Evolutionary conservation across 345 rosid genomes (phyloP).

Genomic region (Atalantia buxifolia): DNA sequence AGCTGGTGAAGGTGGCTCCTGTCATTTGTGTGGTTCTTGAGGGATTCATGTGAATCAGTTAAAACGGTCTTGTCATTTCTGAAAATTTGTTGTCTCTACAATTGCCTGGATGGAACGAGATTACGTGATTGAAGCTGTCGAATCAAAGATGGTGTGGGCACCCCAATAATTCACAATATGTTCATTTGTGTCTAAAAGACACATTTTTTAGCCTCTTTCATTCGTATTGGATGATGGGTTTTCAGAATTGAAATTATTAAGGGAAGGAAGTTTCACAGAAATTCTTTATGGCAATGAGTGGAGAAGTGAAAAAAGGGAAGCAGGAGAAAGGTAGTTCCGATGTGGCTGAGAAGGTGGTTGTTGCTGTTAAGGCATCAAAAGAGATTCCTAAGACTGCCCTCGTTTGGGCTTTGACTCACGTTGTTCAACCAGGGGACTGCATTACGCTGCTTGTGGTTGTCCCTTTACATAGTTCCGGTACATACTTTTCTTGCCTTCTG

Average conservation of each 20-base stretch:
- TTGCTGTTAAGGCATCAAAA: conserved; percentile 94
- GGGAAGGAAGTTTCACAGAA: conserved; percentile 6
- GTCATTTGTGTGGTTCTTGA: conserved; percentile 13
- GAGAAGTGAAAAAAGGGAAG: conserved; percentile 51
- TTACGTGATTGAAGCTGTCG: conserved; percentile 33
- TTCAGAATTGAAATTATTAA: conserved; percentile 23
- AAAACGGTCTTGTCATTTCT: conserved; percentile 47
- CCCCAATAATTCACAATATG: conserved; percentile 28
- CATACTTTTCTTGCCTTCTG: conserved; percentile 8
- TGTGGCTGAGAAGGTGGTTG: conserved; percentile 75
- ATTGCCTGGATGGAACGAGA: conserved; percentile 20
- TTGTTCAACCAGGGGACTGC: conserved; percentile 94
- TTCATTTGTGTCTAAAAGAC: conserved; percentile 16
- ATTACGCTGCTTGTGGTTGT: conserved; percentile 88
- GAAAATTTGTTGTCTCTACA: conserved; percentile 29
- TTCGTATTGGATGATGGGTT: conserved; percentile 13
- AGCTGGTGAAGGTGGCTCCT: conserved; percentile 8
- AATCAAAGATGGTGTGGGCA: conserved; percentile 43
- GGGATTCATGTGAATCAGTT: conserved; percentile 33
- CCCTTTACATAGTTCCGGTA: conserved; percentile 70
- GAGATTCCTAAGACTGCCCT: conserved; percentile 90
- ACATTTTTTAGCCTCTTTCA: conserved; percentile 21
- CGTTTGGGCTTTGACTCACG: conserved; percentile 98
- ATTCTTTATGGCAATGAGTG: conserved; percentile 46
- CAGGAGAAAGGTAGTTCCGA: conserved; percentile 45